Evolutionary conservation across 2,329 filamentous ascomycete species (phyloP), one percentile per base, ranked within the genome.

Genomic region (Nigrospora oryzae): DNA sequence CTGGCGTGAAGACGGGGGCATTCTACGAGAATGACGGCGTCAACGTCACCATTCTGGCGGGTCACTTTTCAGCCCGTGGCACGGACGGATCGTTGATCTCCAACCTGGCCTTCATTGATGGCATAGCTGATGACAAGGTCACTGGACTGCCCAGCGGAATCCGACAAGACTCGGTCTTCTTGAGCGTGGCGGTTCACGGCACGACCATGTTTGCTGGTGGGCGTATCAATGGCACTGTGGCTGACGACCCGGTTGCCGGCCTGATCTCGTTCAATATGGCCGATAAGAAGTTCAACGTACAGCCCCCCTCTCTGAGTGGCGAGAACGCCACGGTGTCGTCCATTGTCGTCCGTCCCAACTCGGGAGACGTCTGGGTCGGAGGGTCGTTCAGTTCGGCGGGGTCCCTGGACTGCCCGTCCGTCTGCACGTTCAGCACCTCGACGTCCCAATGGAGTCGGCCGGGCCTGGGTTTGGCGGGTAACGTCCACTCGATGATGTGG

Each of bases 1-100:
- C 75, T 3, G 89, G 88, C 30, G 82, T 95, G n/a, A 73, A 84
- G 17, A 80, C 86, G 8, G 93, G 89, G 30, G 67, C 82, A 2
- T 95, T 94, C 59, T 89, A 95, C 62, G 77, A 75, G 35, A 71
- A 75, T 14, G 78, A 80, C 50, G 71, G 70, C 47, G 76, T 79
- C 51, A 96, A 96, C 63, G 74, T 94, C 46, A 97, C 93, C 0
- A 78, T 97, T 35, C 73, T 97, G 28, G 93, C 83, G 40, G 93
- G 93, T 1, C 88, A 89, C 56, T 98, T 98, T 61, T 77, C 78
- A 8, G 83, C 87, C 1, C 79, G 72, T 30, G 78, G 77, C 13
- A 75, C 75, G 8, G 78, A 90, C 53, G 86, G 83, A 17, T 81
- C 83, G 4, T 73, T 74, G 5, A 74, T 96, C 48, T 74, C 89